Evolutionary conservation across 2,329 filamentous ascomycete species (phyloP).

Genomic region (Fonsecaea erecta): DNA sequence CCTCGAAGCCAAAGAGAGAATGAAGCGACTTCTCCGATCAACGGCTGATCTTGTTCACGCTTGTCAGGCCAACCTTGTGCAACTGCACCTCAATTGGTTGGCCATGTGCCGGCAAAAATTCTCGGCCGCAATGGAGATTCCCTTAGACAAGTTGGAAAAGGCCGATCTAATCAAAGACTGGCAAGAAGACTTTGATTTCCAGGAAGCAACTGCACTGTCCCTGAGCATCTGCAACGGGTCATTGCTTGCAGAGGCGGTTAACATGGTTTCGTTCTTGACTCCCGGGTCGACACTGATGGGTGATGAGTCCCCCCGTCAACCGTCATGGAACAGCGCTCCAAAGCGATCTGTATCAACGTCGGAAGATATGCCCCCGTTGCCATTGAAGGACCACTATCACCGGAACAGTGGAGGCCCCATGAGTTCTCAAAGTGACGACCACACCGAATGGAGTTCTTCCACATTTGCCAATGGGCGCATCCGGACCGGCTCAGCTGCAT

Average conservation of each 20-base stretch:
- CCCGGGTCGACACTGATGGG: constrained; percentile 51
- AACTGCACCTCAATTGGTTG: constrained; percentile 83
- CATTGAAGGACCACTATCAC: constrained; percentile 22
- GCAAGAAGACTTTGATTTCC: constrained; percentile 75
- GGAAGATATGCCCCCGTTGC: constrained; percentile 63
- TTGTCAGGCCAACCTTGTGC: constrained; percentile 80
- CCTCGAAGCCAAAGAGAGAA: constrained; percentile 87
- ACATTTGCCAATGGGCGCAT: constrained; percentile 59
- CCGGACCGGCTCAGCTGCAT: constrained; percentile 61
- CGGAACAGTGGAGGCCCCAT: constrained; percentile 31
- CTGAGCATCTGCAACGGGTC: constrained; percentile 79
- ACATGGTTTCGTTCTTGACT: constrained; percentile 66
- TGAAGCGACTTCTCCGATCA: constrained; percentile 79
- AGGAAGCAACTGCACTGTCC: constrained; percentile 71
- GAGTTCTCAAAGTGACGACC: constrained; percentile 58
- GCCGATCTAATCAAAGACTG: constrained; percentile 78
- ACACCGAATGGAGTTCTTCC: constrained; percentile 41
- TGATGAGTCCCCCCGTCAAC: constrained; percentile 51
- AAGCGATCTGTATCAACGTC: constrained; percentile 44
- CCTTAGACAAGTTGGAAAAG: constrained; percentile 69
- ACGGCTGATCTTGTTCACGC: constrained; percentile 84
- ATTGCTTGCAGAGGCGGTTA: constrained; percentile 61
- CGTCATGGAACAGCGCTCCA: constrained; percentile 54
- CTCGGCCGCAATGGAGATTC: constrained; percentile 67
- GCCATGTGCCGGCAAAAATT: constrained; percentile 71